Evolutionary conservation across 2,329 filamentous ascomycete genomes (phyloP), one percentile per base, ranked within the genome.

Genomic region (Colletotrichum orbiculare): DNA sequence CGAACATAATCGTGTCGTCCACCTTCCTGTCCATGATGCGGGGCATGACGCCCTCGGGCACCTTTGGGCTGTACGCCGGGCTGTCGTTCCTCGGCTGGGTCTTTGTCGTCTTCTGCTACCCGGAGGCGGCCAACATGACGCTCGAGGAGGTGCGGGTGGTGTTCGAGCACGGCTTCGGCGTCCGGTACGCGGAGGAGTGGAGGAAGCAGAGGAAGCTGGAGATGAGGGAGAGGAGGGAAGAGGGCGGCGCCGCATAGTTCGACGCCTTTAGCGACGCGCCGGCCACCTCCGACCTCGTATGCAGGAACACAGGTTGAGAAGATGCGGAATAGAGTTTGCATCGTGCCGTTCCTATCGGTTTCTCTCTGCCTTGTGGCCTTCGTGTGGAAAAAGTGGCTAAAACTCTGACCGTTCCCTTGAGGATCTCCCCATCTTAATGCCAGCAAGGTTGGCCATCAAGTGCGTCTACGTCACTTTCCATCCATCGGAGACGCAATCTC

Each of bases 91-190:
- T 81, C 34, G 82, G 83, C 13, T 83, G 78, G 71, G 61, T 83
- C 6, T 75, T 81, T 60, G 77, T 85, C 25, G 77, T 81, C 58
- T 80, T 84, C 73, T 84, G 75, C 68, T 86, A 84, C 69, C 83
- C 84, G 1, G 82, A 87, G 64, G 83, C 84, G 1, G 83, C 85
- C 65, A 83, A 83, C 8, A 81, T 87, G 78, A 80, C 83, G 15
- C 73, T 87, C 8, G 85, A 87, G 69, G 82, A 83, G 49, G 79
- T 86, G n/a, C 74, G 81, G 25, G 79, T 82, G 39, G 77, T 86
- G 5, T 86, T 86, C 68, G 71, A 78, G 43, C 75, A 82, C 49
- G 81, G 80, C 0, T 84, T 83, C 62, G 81, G 81, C 11, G 78
- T 83, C 1, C 72, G 76, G 59, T 74, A 78, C 52, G 79, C 81